Base-by-base conservation (phyloP, 2,329 filamentous ascomycete species). In the Exophiala sp. region DNA sequence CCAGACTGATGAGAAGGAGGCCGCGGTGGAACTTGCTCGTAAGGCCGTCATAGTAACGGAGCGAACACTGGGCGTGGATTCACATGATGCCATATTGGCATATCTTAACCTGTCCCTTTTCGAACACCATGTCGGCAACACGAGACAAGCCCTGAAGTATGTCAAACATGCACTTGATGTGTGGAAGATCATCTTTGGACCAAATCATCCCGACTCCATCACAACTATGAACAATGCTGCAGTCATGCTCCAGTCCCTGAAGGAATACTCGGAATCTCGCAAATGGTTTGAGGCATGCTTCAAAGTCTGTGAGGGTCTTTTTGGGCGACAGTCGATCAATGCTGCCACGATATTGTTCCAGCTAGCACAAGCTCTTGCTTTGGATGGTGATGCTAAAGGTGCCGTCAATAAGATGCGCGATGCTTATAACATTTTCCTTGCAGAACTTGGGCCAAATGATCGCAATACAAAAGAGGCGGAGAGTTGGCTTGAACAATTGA, bases 181-280 rank as follows among this genome's bases (percentile, higher is more conserved):
- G 59, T 97, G 92, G 92, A 96, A 96, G 78, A 83, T 97, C 65
- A 92, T 97, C 65, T 99, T 96, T 69, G 94, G 94, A 32, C 78
- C 87, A 29, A 88, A 90, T 65, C 94, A 99, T 73, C 94, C 94
- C 2, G 94, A 99, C 74, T 95, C 91, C 7, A 96, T 99, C 73
- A 99, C 95, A 7, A 97, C 94, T 12, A 87, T 97, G 73, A 99
- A 97, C 81, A 99, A 99, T 67, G 92, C 90, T 16, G 94, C 94
- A 6, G 94, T 99, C 56, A 99, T 99, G 94, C 84, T 99, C 54
- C 94, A 99, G 73, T 86, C 91, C 52, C 82, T 96, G 65, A 96
- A 97, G 78, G 86, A 88, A 57, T 99, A 95, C 76, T 87, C 92
- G 65, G 90, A 96, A 73, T 97, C 92, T 42, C 87, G 94, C 47